Percentiles rank a stretch among this genome's conserved stretches.
These are phyloP conservation scores for Sporothrix protearum DNA, from an alignment of 2,329 filamentous ascomycete species.

Conservation along the genomic window DNA sequence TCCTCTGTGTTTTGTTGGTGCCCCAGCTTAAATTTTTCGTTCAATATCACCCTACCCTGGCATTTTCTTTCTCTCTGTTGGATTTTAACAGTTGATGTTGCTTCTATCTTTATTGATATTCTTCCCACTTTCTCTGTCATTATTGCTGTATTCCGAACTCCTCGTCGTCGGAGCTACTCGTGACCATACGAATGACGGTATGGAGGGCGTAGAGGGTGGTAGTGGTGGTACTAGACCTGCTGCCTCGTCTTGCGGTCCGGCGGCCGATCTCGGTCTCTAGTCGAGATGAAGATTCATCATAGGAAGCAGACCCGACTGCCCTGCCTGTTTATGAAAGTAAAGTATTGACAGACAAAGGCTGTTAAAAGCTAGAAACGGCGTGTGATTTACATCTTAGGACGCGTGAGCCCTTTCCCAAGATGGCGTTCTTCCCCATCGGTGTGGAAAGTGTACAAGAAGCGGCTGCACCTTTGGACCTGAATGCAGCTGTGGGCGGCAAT, in stretches of 20 bases:
- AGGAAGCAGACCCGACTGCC: not conserved
- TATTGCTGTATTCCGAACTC: not conserved
- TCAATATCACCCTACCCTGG: not conserved
- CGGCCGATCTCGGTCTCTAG: not conserved
- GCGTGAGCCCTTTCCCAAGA: constrained; percentile 14
- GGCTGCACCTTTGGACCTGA: not conserved
- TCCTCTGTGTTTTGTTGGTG: not conserved
- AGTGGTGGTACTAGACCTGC: not conserved
- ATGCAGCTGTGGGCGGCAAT: not conserved
- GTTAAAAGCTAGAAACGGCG: not conserved
- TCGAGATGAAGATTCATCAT: not conserved
- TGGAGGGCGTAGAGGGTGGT: not conserved
- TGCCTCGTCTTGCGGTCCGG: not conserved
- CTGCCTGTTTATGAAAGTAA: not conserved
- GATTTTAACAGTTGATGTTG: too few species aligned
- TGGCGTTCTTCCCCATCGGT: constrained; percentile 19
- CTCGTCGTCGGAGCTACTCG: not conserved
- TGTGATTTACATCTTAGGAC: not conserved
- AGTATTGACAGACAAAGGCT: not conserved
- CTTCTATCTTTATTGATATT: too few species aligned
- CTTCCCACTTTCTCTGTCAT: not conserved
- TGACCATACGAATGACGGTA: not conserved
- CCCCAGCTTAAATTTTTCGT: not conserved
- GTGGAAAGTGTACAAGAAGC: not conserved
- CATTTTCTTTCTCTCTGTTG: not conserved